Conservation (phyloP, 176 grass and related monocot genomes). For the Dactylis glomerata region DNA sequence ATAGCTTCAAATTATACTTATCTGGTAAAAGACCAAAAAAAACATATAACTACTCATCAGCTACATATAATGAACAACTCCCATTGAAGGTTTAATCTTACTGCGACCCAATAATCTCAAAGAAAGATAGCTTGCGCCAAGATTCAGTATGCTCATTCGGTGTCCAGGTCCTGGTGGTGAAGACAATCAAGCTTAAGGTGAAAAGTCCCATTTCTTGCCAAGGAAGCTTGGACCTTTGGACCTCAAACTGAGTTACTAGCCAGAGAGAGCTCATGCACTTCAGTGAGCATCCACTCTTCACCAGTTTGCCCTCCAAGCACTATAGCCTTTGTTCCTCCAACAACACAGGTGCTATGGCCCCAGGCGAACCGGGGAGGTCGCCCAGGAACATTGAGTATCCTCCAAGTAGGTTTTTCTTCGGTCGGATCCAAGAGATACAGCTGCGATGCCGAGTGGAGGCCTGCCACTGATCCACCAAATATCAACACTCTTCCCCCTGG, state of each 20-base stretch:
- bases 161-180: not conserved
- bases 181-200: slow-evolving; percentile 15
- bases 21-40: slow-evolving; percentile 35
- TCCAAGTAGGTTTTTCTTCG: slow-evolving; percentile 93
- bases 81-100: slow-evolving; percentile 16
- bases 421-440: slow-evolving; percentile 88
- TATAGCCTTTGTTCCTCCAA: slow-evolving; percentile 81
- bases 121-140: slow-evolving; percentile 10
- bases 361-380: slow-evolving; percentile 74
- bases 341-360: slow-evolving; percentile 91
- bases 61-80: slow-evolving; percentile 22
- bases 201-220: not conserved
- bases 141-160: not conserved
- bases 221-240: slow-evolving; percentile 7
- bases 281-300: slow-evolving; percentile 93
- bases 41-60: slow-evolving; percentile 36
- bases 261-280: slow-evolving; percentile 85
- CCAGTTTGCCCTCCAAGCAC: slow-evolving; percentile 92
- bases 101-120: not conserved
- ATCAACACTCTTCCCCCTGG: slow-evolving; percentile 78
- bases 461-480: slow-evolving; percentile 90
- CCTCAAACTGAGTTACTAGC: slow-evolving; percentile 44
- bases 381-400: slow-evolving; percentile 81
- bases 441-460: slow-evolving; percentile 85
- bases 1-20: slow-evolving; percentile 43